Base-by-base conservation (phyloP, 1,284 basidiomycete species). In the Tilletiaria anomala region DNA sequence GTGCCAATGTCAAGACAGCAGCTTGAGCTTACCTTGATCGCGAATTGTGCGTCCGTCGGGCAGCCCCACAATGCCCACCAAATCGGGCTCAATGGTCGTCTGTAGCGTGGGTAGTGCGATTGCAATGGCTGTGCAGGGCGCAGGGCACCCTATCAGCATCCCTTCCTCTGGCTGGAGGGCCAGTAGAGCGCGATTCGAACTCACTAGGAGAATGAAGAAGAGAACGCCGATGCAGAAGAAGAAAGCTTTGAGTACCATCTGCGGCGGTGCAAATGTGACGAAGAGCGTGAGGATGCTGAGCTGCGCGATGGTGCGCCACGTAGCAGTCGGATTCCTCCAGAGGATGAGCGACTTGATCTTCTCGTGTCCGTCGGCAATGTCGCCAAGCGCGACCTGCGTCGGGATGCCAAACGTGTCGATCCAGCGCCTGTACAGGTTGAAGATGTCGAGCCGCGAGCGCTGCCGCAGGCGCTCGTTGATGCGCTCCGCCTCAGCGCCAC, bases 31-130 rank as follows among this genome's bases (percentile, higher is more conserved):
- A n/a, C n/a, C n/a, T n/a, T n/a, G 26, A 29, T 47, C 0, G 62
- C 62, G 21, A 61, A 66, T 37, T 65, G 59, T 3, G 57, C 62
- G 44, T 66, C 63, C 11, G 63, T 66, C 0, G 63, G 63, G 5
- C 57, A 47, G 12, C 63, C 63, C 35, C 61, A 60, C 6, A 64
- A 54, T 4, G 51, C 50, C 63, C 63, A 66, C 63, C 63, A 66
- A 15, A 65, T 39, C 2, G 63, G 63, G 8, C 50, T 57, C 0
- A 66, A 42, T 6, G 63, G 59, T 24, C 62, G 58, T 2, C 63
- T 53, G 42, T 64, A 63, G 15, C 61, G 59, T 2, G 63, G 63
- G 20, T 64, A 66, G 51, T 65, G 54, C 32, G 52, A 54, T 46
- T 65, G 63, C 42, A 66, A 45, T 15, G 63, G 61, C 26, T 50